A percentile compares a stretch with the other conserved stretches of the same genome.
Evolutionary conservation across 768 basidiomycete genomes (phyloP).

Genomic region (Naematelia aurantialba): DNA sequence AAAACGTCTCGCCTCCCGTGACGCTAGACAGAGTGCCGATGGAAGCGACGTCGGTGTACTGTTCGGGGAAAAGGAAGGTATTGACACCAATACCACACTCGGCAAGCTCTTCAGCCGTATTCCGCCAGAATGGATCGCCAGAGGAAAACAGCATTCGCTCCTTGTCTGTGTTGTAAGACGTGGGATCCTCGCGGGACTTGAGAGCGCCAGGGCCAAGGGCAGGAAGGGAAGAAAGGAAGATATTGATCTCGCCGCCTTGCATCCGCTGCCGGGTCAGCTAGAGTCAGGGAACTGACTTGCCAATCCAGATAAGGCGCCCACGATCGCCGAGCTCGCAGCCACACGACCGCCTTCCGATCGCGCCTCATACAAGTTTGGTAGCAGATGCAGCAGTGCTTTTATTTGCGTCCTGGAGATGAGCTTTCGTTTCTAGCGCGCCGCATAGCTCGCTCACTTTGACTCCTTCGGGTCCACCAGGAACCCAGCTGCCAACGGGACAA

Average conservation of each 20-base stretch:
- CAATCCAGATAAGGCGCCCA: slow-evolving; percentile 67
- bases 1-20: slow-evolving; percentile 88
- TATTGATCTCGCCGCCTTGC: slow-evolving; percentile 68
- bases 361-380: slow-evolving; percentile 62
- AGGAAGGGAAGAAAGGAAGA: slow-evolving; percentile 69
- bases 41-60: slow-evolving; percentile 79
- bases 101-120: slow-evolving; percentile 80
- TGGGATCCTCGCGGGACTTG: slow-evolving; percentile 59
- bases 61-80: slow-evolving; percentile 75
- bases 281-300: slow-evolving; percentile 52
- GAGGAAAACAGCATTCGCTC: slow-evolving; percentile 76
- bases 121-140: slow-evolving; percentile 72
- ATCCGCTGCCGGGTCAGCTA: slow-evolving; percentile 20
- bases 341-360: slow-evolving; percentile 56
- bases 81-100: slow-evolving; percentile 86
- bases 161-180: slow-evolving; percentile 76
- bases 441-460: slow-evolving; percentile 60
- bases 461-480: slow-evolving; percentile 72
- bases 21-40: slow-evolving; percentile 69
- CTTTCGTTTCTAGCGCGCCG: not conserved
- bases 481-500: slow-evolving; percentile 67
- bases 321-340: slow-evolving; percentile 73
- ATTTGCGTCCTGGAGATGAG: slow-evolving; percentile 57
- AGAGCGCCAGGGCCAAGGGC: slow-evolving; percentile 71
- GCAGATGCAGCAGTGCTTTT: slow-evolving; percentile 61